Evolutionary conservation across 306 rosid species (phyloP).

Genomic region (Dryas drummondii): DNA sequence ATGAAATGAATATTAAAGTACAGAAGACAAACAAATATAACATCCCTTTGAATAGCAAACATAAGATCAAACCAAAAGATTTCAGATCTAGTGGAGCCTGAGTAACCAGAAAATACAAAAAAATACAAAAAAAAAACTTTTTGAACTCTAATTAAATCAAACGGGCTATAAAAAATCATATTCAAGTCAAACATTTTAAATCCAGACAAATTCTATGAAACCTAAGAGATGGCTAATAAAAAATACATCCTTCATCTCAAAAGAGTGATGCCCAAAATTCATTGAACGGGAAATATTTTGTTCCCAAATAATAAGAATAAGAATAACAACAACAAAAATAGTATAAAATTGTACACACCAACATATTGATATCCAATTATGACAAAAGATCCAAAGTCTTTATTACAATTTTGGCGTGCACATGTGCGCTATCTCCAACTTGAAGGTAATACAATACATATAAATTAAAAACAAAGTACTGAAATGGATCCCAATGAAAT

Average conservation of each 20-base stretch:
- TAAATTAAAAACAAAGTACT: not conserved
- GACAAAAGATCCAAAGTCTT: not conserved
- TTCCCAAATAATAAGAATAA: not conserved
- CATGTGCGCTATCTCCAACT: not conserved
- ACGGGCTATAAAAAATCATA: not conserved
- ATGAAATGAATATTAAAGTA: not conserved
- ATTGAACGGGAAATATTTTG: not conserved
- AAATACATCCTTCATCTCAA: no score
- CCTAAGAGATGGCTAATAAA: not conserved
- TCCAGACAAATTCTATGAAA: not conserved
- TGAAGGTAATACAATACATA: not conserved
- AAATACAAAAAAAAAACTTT: no score
- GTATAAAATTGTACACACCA: not conserved
- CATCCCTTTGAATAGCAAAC: not conserved
- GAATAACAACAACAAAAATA: not conserved
- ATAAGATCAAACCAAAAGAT: not conserved
- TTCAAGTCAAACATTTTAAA: not conserved
- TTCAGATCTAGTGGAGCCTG: not conserved
- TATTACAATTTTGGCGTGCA: not conserved
- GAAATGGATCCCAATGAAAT: conserved; percentile 2
- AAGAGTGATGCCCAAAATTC: not conserved
- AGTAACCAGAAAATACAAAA: no score
- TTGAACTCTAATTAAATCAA: not conserved
- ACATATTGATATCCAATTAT: not conserved
- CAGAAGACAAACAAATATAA: not conserved